Percentiles rank a stretch among this genome's conserved stretches.
Evolutionary conservation across 805 yeast species (phyloP).

Genomic region (Candida suzukii): DNA sequence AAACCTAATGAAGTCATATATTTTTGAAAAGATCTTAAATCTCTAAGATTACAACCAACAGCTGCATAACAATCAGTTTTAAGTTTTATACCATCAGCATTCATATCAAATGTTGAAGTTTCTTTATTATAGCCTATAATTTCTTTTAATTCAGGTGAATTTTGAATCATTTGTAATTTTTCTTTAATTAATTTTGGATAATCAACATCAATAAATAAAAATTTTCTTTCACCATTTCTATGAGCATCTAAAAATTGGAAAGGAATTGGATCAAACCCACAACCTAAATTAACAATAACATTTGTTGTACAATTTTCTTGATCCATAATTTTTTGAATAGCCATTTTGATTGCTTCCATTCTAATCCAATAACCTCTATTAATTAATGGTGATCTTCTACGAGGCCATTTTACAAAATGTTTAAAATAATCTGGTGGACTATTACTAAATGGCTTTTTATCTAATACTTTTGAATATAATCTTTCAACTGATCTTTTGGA

Average conservation of each 20-base stretch:
- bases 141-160: conserved; percentile 36
- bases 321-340: conserved; percentile 40
- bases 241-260: conserved; percentile 37
- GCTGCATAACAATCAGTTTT: conserved; percentile 43
- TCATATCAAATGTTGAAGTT: no score
- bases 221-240: conserved; percentile 5
- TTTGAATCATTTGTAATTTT: conserved; percentile 46
- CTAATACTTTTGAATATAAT: conserved; percentile 35
- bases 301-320: conserved; percentile 14
- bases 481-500: conserved; percentile 76
- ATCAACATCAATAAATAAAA: conserved; percentile 63
- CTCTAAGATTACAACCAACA: conserved; percentile 62
- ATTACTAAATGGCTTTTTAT: conserved; percentile 2
- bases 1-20: conserved; percentile 22
- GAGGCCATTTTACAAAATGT: conserved; percentile 57
- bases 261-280: conserved; percentile 67
- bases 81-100: conserved; percentile 7
- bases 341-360: conserved; percentile 57
- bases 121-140: conserved; percentile 34
- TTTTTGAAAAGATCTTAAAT: conserved; percentile 29
- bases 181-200: conserved; percentile 59
- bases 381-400: conserved; percentile 71
- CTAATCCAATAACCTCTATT: conserved; percentile 82
- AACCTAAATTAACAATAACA: conserved; percentile 61
- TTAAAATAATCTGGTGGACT: conserved; percentile 45